Conservation (phyloP, 495 filamentous ascomycete species). For the Penicillium dipodomyicola region DNA sequence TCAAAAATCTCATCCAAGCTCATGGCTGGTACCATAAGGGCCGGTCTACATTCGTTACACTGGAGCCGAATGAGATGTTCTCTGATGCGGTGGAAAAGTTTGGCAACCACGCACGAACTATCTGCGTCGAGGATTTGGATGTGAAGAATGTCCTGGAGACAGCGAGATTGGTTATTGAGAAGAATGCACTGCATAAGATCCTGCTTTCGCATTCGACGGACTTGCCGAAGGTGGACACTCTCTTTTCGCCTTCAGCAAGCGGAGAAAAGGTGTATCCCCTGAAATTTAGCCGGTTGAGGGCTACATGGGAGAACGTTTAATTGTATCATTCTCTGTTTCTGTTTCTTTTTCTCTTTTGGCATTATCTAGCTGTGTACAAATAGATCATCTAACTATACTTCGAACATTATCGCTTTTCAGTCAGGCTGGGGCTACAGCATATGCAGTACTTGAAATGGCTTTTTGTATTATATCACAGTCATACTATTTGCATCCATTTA, state of each 20-base stretch:
- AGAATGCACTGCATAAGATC: constrained; percentile 71
- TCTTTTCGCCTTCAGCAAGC: constrained; percentile 6
- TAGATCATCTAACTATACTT: constrained; percentile 24
- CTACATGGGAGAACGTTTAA: constrained; percentile 7
- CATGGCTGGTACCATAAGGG: constrained; percentile 75
- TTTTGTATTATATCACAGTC: not conserved
- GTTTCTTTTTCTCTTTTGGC: constrained; percentile 25
- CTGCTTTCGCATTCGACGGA: constrained; percentile 75
- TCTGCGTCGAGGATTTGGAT: constrained; percentile 73
- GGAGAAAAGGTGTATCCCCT: constrained; percentile 3
- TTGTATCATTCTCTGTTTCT: constrained; percentile 7
- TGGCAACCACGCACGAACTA: constrained; percentile 63
- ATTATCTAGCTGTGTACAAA: constrained; percentile 38
- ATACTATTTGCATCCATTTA: not conserved
- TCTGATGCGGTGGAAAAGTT: constrained; percentile 52
- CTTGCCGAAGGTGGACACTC: constrained; percentile 36
- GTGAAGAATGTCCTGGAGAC: constrained; percentile 90
- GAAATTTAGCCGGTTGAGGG: constrained; percentile 2
- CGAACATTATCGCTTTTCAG: constrained; percentile 1
- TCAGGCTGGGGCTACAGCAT: not conserved
- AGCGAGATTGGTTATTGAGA: constrained; percentile 82
- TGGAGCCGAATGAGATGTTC: constrained; percentile 38
- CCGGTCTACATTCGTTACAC: constrained; percentile 75
- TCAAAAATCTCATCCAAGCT: constrained; percentile 60
- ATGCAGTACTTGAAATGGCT: not conserved